Percentiles rank a stretch among this genome's conserved stretches.
phyloP scores from a whole-genome alignment of 2,329 filamentous ascomycete genomes.

The Intubia oerlemansii region DNA sequence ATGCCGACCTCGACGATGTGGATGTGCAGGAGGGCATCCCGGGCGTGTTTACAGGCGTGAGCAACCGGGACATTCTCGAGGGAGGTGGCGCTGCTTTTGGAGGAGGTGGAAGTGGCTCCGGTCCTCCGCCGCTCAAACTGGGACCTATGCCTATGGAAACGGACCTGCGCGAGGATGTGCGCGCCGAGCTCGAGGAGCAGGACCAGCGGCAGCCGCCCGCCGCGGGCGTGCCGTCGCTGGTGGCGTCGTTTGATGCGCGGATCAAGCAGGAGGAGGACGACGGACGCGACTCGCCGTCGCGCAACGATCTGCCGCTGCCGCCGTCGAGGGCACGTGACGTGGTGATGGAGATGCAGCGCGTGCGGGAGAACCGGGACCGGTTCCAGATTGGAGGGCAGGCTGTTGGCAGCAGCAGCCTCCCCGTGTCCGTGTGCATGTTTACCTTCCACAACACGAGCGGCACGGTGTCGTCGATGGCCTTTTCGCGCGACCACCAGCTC shows the following conservation, averaged over 20 bases:
- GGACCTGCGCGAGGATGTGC: slow-evolving; percentile 65
- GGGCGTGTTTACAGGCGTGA: slow-evolving; percentile 37
- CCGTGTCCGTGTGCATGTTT: slow-evolving; percentile 86
- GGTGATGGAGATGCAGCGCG: slow-evolving; percentile 79
- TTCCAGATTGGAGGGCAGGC: slow-evolving; percentile 79
- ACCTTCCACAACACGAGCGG: slow-evolving; percentile 62
- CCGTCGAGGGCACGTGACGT: slow-evolving; percentile 79
- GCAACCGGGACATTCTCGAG: slow-evolving; percentile 37
- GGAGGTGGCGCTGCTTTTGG: slow-evolving; percentile 26
- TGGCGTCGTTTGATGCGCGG: slow-evolving; percentile 74
- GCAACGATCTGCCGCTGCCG: slow-evolving; percentile 66
- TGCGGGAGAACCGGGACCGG: slow-evolving; percentile 79
- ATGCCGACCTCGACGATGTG: slow-evolving; percentile 38
- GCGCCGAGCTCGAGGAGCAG: slow-evolving; percentile 68
- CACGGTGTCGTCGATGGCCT: slow-evolving; percentile 82
- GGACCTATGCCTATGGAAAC: slow-evolving; percentile 68
- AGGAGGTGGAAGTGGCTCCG: no score
- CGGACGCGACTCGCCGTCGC: slow-evolving; percentile 44
- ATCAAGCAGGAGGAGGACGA: slow-evolving; percentile 60
- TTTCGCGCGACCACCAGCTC: slow-evolving; percentile 74
- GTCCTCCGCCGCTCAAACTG: slow-evolving; percentile 41
- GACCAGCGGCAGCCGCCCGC: slow-evolving; percentile 56
- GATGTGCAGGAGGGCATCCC: slow-evolving; percentile 45
- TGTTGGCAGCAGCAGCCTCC: slow-evolving; percentile 23
- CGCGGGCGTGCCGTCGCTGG: slow-evolving; percentile 47